Conservation (phyloP, 2,329 filamentous ascomycete species). For the Aureobasidium subglaciale region DNA sequence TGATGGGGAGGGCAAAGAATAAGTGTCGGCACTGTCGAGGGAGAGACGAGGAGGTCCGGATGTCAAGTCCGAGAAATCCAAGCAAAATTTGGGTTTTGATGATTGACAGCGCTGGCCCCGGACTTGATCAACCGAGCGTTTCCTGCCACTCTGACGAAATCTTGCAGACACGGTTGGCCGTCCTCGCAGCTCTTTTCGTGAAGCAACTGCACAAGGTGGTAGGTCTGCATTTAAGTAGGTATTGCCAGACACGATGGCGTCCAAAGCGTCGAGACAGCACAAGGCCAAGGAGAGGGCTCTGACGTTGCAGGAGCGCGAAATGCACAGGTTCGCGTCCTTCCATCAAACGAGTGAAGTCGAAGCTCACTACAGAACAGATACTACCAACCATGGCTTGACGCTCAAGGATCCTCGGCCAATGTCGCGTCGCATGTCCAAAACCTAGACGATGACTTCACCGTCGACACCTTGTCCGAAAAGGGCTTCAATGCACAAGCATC, state of each 20-base stretch:
- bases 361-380: slow-evolving; percentile 6
- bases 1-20: too few species aligned
- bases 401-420: slow-evolving; percentile 21
- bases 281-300: slow-evolving; percentile 12
- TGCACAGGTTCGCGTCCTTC: slow-evolving; percentile 1
- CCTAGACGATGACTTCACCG: slow-evolving; percentile 4
- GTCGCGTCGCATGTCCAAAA: slow-evolving; percentile 19
- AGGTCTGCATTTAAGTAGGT: too few species aligned
- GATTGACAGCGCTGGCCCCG: too few species aligned
- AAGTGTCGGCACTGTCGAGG: too few species aligned
- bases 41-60: too few species aligned
- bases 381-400: slow-evolving; percentile 24
- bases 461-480: slow-evolving; percentile 19
- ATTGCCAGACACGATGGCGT: neutral
- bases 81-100: too few species aligned
- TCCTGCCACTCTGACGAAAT: too few species aligned
- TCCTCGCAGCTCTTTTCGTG: too few species aligned
- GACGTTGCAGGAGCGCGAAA: slow-evolving; percentile 19
- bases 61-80: too few species aligned
- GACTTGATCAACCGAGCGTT: too few species aligned
- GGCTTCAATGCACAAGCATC: slow-evolving; percentile 23
- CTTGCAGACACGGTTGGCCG: too few species aligned
- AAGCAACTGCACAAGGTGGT: too few species aligned
- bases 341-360: neutral
- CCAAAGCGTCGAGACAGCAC: neutral